These are phyloP conservation scores for Aspergillus calidoustus DNA, from an alignment of 2,329 filamentous ascomycete species.

Conservation along the genomic window DNA sequence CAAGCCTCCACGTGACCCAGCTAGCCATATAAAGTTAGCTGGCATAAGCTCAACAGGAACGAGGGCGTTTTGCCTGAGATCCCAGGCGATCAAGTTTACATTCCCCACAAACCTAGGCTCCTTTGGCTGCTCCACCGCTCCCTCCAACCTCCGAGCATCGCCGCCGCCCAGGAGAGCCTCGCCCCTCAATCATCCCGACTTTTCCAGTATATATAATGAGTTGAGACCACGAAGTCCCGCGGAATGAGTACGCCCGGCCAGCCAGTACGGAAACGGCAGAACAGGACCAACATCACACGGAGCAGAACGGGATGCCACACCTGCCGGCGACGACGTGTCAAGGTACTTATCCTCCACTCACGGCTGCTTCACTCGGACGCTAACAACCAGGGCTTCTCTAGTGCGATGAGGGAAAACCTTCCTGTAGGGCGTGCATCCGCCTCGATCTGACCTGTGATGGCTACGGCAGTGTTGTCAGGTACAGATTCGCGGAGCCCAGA, in stretches of 20 bases:
- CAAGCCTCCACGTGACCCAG: background rate
- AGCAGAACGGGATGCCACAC: background rate
- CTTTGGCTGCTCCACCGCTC: background rate
- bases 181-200: background rate
- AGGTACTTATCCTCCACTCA: background rate
- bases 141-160: background rate
- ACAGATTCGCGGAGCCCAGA: background rate
- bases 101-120: background rate
- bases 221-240: background rate
- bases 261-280: background rate
- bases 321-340: background rate
- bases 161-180: background rate
- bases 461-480: background rate
- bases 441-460: background rate
- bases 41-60: background rate
- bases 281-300: background rate
- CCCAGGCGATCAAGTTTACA: background rate
- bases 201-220: background rate
- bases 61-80: background rate
- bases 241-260: background rate
- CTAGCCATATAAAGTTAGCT: background rate
- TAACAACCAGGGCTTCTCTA: background rate
- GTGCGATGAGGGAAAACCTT: background rate
- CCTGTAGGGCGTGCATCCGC: background rate
- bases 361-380: background rate